Evolutionary conservation across 768 basidiomycete genomes (phyloP).

Genomic region (Hypholoma sublateritium): DNA sequence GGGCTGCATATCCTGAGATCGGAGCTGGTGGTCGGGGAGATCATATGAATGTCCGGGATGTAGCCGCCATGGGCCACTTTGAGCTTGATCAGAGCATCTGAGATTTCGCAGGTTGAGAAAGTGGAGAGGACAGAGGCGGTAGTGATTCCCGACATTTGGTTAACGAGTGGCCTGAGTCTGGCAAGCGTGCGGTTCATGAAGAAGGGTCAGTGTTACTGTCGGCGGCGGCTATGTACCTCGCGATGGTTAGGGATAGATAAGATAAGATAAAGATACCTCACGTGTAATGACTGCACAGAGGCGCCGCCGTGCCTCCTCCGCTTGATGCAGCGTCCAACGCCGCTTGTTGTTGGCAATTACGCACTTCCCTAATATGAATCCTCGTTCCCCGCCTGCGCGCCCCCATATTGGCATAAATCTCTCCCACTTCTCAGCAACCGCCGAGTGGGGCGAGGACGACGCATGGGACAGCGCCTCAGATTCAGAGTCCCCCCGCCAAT

Average conservation of each 20-base stretch:
- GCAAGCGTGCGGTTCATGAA: slow-evolving; percentile 17
- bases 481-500: slow-evolving; percentile 64
- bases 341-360: neutral
- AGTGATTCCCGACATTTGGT: slow-evolving; percentile 14
- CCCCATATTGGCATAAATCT: slow-evolving; percentile 71
- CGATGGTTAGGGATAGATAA: slow-evolving; percentile 12
- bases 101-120: slow-evolving; percentile 80
- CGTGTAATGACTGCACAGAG: slow-evolving; percentile 7
- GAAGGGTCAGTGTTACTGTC: neutral
- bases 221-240: neutral
- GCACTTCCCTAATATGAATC: slow-evolving; percentile 34
- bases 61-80: slow-evolving; percentile 69
- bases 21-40: slow-evolving; percentile 42
- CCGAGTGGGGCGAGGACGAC: slow-evolving; percentile 84
- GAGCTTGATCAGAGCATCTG: slow-evolving; percentile 86
- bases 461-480: slow-evolving; percentile 86
- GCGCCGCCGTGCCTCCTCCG: too few relatives aligned
- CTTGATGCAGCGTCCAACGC: slow-evolving; percentile 3
- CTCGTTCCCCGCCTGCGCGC: slow-evolving; percentile 70
- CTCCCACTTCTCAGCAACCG: slow-evolving; percentile 38
- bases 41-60: slow-evolving; percentile 72
- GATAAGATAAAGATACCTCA: slow-evolving; percentile 19
- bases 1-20: slow-evolving; percentile 58
- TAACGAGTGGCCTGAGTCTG: slow-evolving; percentile 12
- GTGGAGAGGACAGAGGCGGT: slow-evolving; percentile 24